A percentile compares a stretch with the other conserved stretches of the same genome.
Evolutionary conservation across 257 asterid genomes (phyloP).

Genomic region (Jacaranda copaia): DNA sequence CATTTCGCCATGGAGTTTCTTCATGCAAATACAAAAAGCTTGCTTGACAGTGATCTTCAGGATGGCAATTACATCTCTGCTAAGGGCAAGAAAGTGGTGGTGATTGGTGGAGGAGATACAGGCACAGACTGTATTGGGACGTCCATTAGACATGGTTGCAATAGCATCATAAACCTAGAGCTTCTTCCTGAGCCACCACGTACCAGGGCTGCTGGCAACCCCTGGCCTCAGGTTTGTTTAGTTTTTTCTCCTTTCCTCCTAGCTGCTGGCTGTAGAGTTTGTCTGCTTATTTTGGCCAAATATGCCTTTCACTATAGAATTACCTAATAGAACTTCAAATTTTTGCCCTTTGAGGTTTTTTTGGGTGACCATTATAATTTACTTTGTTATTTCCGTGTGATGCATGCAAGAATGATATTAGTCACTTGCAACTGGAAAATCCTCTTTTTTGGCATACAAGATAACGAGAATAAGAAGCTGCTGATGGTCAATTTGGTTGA

Average conservation of each 20-base stretch:
- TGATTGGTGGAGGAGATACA: slow-evolving; percentile 99
- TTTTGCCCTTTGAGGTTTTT: not conserved
- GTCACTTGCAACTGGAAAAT: not conserved
- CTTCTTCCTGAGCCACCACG: slow-evolving; percentile 96
- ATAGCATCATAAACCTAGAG: slow-evolving; percentile 75
- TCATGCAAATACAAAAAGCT: slow-evolving; percentile 94
- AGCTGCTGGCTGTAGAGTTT: not conserved
- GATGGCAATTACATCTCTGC: slow-evolving; percentile 95
- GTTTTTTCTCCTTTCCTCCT: not conserved
- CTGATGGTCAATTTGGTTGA: not conserved
- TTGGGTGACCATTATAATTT: too few relatives aligned
- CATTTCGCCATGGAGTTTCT: slow-evolving; percentile 99
- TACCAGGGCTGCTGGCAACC: slow-evolving; percentile 92
- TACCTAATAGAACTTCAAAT: not conserved
- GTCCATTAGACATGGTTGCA: slow-evolving; percentile 95
- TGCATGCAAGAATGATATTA: not conserved
- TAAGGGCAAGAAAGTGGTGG: slow-evolving; percentile 93
- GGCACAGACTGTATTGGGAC: slow-evolving; percentile 99
- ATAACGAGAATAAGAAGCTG: not conserved
- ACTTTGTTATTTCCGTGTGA: not conserved
- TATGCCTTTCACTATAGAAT: not conserved
- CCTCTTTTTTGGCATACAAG: not conserved
- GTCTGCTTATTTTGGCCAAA: not conserved
- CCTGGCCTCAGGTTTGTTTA: slow-evolving; percentile 97
- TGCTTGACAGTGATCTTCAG: slow-evolving; percentile 89